These are phyloP conservation scores for Daldinia childiae DNA, from an alignment of 495 filamentous ascomycete genomes.

Conservation along the genomic window DNA sequence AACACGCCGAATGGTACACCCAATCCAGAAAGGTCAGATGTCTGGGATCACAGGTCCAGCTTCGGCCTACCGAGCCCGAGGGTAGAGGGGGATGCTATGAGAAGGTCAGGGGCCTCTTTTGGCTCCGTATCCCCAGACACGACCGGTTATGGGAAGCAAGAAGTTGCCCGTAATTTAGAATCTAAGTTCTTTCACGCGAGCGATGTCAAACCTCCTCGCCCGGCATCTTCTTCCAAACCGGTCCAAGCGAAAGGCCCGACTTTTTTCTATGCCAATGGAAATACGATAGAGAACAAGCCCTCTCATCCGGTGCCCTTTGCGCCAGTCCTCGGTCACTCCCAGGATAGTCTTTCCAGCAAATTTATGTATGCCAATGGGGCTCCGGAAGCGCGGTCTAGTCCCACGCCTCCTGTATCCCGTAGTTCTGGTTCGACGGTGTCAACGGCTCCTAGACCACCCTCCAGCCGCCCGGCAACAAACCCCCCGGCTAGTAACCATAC, in stretches of 20 bases:
- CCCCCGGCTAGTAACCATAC: constrained; percentile 38
- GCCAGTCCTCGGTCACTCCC: constrained; percentile 47
- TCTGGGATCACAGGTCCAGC: constrained; percentile 52
- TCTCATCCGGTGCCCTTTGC: constrained; percentile 45
- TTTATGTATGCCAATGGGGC: constrained; percentile 79
- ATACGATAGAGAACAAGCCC: constrained; percentile 42
- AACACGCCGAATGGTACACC: constrained; percentile 69
- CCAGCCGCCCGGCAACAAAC: constrained; percentile 39
- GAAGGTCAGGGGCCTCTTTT: constrained; percentile 45
- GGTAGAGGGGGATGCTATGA: constrained; percentile 40
- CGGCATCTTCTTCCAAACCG: constrained; percentile 31
- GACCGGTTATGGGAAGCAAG: constrained; percentile 20
- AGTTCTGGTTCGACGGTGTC: constrained; percentile 55
- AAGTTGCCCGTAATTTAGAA: constrained; percentile 43
- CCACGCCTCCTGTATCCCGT: constrained; percentile 42
- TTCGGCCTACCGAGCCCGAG: constrained; percentile 47
- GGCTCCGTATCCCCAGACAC: constrained; percentile 46
- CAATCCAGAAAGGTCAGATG: constrained; percentile 53
- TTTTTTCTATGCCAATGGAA: constrained; percentile 67
- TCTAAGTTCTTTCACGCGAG: constrained; percentile 82
- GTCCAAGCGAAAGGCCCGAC: constrained; percentile 55
- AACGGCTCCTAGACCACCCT: constrained; percentile 50
- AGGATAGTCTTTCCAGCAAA: constrained; percentile 62
- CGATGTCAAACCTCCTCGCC: constrained; percentile 66
- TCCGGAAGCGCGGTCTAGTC: constrained; percentile 53